Base-by-base conservation (phyloP, 192 early-diverging fungal species). In the Allomyces macrogynus region DNA sequence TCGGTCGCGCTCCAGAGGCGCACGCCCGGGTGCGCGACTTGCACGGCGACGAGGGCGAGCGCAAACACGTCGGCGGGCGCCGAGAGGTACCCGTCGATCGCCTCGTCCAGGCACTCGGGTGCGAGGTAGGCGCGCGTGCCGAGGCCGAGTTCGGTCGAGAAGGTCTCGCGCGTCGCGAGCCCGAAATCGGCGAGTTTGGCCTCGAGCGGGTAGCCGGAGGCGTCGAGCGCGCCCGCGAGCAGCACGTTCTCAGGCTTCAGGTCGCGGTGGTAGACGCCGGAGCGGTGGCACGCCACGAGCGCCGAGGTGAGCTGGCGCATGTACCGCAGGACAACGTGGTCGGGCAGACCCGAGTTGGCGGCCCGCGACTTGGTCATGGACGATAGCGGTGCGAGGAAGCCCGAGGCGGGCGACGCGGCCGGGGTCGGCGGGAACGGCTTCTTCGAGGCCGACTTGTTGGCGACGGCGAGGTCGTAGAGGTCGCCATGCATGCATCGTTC, bases 171-270 rank as follows among this genome's bases (percentile, higher is more conserved):
- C 10, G 93, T 95, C 11, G 92, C 84, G 43, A 95, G 84, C 24
- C 92, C 92, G 82, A 95, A 95, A 69, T 95, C 92, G 1, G 88
- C 87, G 23, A 95, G 75, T 76, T 90, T 90, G 74, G 88, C 77
- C 24, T 76, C 71, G 44, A 74, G 63, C 0, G 69, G 67, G 62
- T 26, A 62, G 0, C 23, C 23, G 0, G 11, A 1, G 61, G 69
- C 67, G 60, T 75, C 71, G 63, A 75, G 71, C 57, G 80, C 75
- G 25, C 69, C 67, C 9, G 69, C 66, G 43, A 75, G 64, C 25
- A 95, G 75, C 26, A 91, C 79, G 70, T 96, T 96, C 74, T 96
- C 93, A n/a, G 90, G 89, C 76, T 87, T 97, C 65, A 97, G 77
- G 70, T 97, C 94, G 60, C 94, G 84, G 69, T 97, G 94, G 71